Evolutionary conservation across 2,329 filamentous ascomycete species (phyloP), one percentile per base, ranked within the genome.

Genomic region (Elsinoe batatas): DNA sequence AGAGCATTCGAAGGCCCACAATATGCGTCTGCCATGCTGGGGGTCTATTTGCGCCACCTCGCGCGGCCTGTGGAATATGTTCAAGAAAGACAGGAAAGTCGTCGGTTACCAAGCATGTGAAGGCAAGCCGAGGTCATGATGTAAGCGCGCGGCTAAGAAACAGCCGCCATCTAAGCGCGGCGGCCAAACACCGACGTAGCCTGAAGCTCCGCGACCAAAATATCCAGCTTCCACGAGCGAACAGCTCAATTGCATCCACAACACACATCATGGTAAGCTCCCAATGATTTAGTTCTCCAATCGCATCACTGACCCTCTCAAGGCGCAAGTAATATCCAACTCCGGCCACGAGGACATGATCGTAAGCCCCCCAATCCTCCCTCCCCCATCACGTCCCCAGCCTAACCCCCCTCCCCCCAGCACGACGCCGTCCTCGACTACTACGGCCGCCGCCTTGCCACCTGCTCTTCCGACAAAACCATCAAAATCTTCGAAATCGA

Each of bases 401-500:
- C 50, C 50, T 40, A 43, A 47, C 56, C 44, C 49, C 22, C 66
- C 38, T 65, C 22, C 66, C 37, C 65, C 89, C 65, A 76, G 91
- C 93, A 98, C 73, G 93, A 98, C 81, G 93, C 93, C 62, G 91
- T 95, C 62, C 85, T 98, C 68, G 93, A 98, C 72, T 98, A 97
- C 78, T 98, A 97, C 73, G 93, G 93, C 68, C 85, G 93, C 63
- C 87, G 91, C 68, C 83, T 98, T 64, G 93, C 93, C 60, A 98
- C 93, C 62, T 97, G 93, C 74, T 96, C 91, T 35, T 96, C 91
- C 62, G 93, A 98, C 75, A 91, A 93, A 70, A 97, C 91, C 47
- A 95, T 98, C 77, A 97, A 97, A 77, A 97, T 98, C 69, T 98
- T 96, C 69, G 93, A 98, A 74, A 86, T 98, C 56, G 91, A 97